Percentiles rank a stretch among this genome's conserved stretches.
Evolutionary conservation across 2,329 filamentous ascomycete species (phyloP).

Genomic region (Diaporthe longicolla): DNA sequence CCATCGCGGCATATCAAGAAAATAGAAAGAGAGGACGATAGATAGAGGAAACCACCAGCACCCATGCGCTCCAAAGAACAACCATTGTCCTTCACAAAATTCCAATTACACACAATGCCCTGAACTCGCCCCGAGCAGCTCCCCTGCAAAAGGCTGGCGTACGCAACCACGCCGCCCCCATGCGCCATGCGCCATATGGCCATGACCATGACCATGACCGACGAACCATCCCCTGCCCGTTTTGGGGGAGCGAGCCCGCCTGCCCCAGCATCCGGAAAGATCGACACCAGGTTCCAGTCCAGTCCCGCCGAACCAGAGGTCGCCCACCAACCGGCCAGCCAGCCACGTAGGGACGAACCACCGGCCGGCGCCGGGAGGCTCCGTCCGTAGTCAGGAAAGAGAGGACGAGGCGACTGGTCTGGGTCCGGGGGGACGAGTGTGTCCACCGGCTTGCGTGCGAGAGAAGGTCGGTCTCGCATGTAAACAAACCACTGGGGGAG

Average conservation of each 20-base stretch:
- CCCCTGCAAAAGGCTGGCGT: slow-evolving; percentile 14
- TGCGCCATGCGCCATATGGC: too few species aligned
- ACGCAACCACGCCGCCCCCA: slow-evolving; percentile 2
- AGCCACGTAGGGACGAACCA: slow-evolving; percentile 5
- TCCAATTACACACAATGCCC: too few species aligned
- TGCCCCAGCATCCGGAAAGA: slow-evolving; percentile 28
- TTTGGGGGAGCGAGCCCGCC: background rate
- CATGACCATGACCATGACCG: background rate
- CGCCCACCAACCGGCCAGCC: too few species aligned
- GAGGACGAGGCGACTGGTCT: background rate
- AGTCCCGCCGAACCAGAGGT: too few species aligned
- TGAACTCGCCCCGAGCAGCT: background rate
- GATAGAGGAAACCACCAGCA: background rate
- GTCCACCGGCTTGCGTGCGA: too few species aligned
- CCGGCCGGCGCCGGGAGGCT: background rate
- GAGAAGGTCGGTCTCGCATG: too few species aligned
- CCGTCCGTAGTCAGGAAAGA: background rate
- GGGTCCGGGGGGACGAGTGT: too few species aligned
- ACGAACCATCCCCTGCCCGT: background rate
- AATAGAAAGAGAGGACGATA: too few species aligned
- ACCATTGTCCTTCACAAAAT: background rate
- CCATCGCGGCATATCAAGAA: background rate
- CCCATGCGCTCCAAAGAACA: too few species aligned
- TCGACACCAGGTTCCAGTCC: background rate
- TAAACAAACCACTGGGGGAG: too few species aligned